Evolutionary conservation across 768 basidiomycete genomes (phyloP).

Genomic region (Lyophyllum decastes): DNA sequence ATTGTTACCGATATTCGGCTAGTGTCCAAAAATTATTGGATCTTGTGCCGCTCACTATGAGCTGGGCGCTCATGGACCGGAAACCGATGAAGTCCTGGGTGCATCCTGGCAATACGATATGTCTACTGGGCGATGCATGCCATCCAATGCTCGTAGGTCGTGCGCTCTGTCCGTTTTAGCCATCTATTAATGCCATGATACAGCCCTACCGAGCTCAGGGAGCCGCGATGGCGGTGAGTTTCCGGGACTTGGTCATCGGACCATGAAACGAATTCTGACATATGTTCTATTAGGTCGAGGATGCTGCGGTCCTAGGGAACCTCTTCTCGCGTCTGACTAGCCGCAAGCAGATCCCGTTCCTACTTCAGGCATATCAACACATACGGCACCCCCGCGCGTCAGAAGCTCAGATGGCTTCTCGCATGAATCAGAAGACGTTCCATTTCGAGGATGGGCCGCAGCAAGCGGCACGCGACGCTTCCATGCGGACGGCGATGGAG

Average conservation of each 20-base stretch:
- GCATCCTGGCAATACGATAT: conserved; percentile 42
- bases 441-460: conserved; percentile 60
- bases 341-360: conserved; percentile 35
- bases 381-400: conserved; percentile 54
- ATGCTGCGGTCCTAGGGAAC: conserved; percentile 48
- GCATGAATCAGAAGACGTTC: conserved; percentile 54
- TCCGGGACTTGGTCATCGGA: background rate
- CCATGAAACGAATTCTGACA: background rate
- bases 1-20: background rate
- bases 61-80: conserved; percentile 51
- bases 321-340: conserved; percentile 51
- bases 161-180: background rate
- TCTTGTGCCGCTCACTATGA: conserved; percentile 45
- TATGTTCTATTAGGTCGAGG: conserved; percentile 43
- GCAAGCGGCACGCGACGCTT: conserved; percentile 50
- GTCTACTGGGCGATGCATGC: conserved; percentile 54
- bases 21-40: conserved; percentile 48
- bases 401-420: conserved; percentile 48
- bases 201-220: conserved; percentile 60
- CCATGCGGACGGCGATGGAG: conserved; percentile 53
- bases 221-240: conserved; percentile 50
- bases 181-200: background rate
- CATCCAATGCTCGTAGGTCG: conserved; percentile 58
- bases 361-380: conserved; percentile 53
- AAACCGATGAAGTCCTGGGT: conserved; percentile 50